Base-by-base conservation (phyloP, 805 yeast species). In the Pichia cabralensis region DNA sequence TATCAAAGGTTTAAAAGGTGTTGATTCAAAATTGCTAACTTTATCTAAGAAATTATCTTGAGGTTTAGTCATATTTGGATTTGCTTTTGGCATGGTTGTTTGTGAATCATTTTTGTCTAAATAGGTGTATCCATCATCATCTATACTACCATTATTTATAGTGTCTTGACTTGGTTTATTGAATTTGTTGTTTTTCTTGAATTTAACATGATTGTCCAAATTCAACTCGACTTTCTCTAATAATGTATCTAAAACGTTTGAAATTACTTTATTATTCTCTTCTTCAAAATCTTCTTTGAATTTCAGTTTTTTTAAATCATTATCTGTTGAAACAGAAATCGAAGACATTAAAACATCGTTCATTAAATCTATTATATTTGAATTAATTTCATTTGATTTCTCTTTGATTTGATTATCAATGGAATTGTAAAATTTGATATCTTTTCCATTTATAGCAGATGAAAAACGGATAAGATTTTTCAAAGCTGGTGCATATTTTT, bases 1-100 rank as follows among this genome's bases (percentile, higher is more conserved):
- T 18, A 92, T 56, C 35, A 74, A 62, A 1, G 98, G 97, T 46
- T 61, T 72, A 61, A 89, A 92, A 1, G 96, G 95, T 13, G 56
- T 61, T 0, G 62, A 46, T 49, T 77, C 85, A 4, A 76, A 59
- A 51, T 85, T 54, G 50, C 86, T 85, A 7, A 85, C 63, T 1
- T 72, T 63, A 1, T 49, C 57, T 12, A 60, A 52, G 55, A 89
- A 89, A 7, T 56, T 45, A 3, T 62, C 36, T 52, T 86, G 95
- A 1, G 96, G 96, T 47, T 84, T 84, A 2, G 30, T 31, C 25
- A 52, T 43, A 22, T 47, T 46, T 4, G 20, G 39, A 28, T 34
- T 34, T 23, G 28, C 29, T 25, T 38, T 33, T 18, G 41, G 36
- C 21, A 28, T 30, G 29, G n/a, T 30, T 9, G 22, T 17, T 11